Evolutionary conservation across 2,329 filamentous ascomycete genomes (phyloP).

Genomic region (Tothia fuscella): DNA sequence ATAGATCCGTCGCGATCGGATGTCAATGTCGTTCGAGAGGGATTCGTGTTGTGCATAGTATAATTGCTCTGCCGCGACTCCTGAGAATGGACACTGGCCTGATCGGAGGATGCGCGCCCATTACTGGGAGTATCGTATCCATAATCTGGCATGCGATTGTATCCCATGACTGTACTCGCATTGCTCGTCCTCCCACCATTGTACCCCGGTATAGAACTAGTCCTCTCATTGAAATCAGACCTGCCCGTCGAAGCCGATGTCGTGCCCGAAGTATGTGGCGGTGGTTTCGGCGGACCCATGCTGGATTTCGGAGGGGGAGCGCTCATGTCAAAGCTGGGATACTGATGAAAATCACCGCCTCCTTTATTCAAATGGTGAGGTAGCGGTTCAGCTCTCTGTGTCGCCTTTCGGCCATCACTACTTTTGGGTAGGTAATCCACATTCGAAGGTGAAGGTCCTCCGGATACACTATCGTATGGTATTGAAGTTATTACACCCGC

Average conservation of each 20-base stretch:
- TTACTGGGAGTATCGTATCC: conserved; percentile 14
- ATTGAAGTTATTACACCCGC: conserved; percentile 80
- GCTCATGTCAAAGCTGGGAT: conserved; percentile 58
- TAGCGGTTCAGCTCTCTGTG: conserved; percentile 57
- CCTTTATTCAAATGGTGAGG: conserved; percentile 76
- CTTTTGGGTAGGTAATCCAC: conserved; percentile 61
- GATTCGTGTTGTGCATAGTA: not conserved
- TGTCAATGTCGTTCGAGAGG: not conserved
- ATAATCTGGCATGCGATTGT: conserved; percentile 2
- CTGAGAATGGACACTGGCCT: conserved; percentile 52
- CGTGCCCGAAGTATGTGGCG: conserved; percentile 32
- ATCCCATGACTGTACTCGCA: conserved; percentile 4
- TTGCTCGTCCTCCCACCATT: not conserved
- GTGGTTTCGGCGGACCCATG: conserved; percentile 43
- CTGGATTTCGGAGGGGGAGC: conserved; percentile 34
- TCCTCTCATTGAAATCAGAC: too few relatives aligned
- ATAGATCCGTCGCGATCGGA: not conserved
- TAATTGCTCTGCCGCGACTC: conserved; percentile 30
- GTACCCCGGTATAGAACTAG: not conserved
- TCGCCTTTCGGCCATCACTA: not conserved
- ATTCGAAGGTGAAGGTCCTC: conserved; percentile 57
- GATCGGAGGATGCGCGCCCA: conserved; percentile 47
- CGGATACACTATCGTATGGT: conserved; percentile 64
- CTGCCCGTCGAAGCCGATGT: too few relatives aligned
- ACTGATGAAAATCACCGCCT: conserved; percentile 75